A percentile compares a stretch with the other conserved stretches of the same genome.
Evolutionary conservation across 108 stramenopile genomes (phyloP).

Genomic region (Discostella pseudostelligera): DNA sequence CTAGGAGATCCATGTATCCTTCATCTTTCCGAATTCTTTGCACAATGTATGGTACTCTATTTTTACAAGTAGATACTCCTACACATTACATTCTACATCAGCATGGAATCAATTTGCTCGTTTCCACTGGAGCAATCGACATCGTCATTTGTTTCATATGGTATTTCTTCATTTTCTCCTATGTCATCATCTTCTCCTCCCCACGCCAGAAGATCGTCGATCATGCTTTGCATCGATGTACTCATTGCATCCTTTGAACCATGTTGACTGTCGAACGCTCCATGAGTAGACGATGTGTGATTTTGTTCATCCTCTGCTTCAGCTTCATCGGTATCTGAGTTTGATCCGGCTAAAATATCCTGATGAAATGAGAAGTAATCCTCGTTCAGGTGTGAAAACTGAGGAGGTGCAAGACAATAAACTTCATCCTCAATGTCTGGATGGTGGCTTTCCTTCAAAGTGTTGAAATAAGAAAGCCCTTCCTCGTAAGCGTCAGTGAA

Average conservation of each 20-base stretch:
- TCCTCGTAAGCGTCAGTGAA: slow-evolving; percentile 9
- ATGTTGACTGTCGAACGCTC: background rate
- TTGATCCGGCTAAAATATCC: slow-evolving; percentile 4
- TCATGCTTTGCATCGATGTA: slow-evolving; percentile 78
- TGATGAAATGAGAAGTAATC: slow-evolving; percentile 38
- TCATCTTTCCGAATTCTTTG: too few species aligned
- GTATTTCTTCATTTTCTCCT: slow-evolving; percentile 40
- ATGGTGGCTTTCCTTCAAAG: slow-evolving; percentile 16
- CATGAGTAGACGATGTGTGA: slow-evolving; percentile 5
- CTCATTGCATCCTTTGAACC: slow-evolving; percentile 50
- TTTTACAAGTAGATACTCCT: too few species aligned
- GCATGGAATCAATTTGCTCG: background rate
- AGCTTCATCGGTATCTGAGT: slow-evolving; percentile 13
- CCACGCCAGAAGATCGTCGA: slow-evolving; percentile 86
- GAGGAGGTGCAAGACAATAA: slow-evolving; percentile 20
- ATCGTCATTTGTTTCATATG: slow-evolving; percentile 3
- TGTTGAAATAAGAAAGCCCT: slow-evolving; percentile 10
- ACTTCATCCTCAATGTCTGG: slow-evolving; percentile 24
- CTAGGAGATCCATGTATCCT: too few species aligned
- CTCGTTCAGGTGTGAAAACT: slow-evolving; percentile 28
- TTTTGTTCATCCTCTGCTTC: background rate
- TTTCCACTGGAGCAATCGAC: background rate
- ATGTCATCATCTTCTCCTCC: slow-evolving; percentile 66
- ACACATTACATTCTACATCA: too few species aligned
- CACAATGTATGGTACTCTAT: too few species aligned